Base-by-base conservation (phyloP, 805 yeast species). In the Candida xiaguanensis region DNA sequence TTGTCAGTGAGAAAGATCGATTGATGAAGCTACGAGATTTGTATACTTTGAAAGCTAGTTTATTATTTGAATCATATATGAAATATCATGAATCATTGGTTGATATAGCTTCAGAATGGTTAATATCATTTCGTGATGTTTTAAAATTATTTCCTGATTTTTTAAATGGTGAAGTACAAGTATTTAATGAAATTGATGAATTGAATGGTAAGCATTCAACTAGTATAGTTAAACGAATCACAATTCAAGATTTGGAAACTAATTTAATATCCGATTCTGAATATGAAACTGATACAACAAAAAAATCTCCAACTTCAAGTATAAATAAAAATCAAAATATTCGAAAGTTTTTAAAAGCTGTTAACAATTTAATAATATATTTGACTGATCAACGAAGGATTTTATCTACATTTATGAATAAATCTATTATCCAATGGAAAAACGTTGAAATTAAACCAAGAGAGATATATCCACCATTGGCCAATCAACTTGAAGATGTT, bases 301-400 rank as follows among this genome's bases (percentile, higher is more conserved):
- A 31, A 5, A n/a, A 8, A 12, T 8, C 13, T 8, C 3, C 7
- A n/a, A 14, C 8, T n/a, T 3, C 31, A 22, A 5, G 18, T 2
- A 18, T 16, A 8, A 34, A 18, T 12, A 34, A 35, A 11, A 26
- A 24, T 18, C 31, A 45, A 44, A 31, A 48, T 40, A 38, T 63
- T 15, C 35, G 56, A 18, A 53, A 52, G 28, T 67, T 61, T 49
- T 45, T 38, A 35, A 67, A 55, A 24, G 69, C 65, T n/a, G 70
- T 60, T 6, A 65, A 59, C 38, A 61, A 65, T 38, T 51, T 77
- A 23, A 67, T 77, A 4, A 58, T 74, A 1, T 77, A 65, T 46
- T 52, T 77, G 16, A 74, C 81, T 0, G 82, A 77, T 41, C 73
- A 76, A 39, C 57, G 81, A 48, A 53, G 82, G 32, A 70, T 76